Percentiles rank a stretch among this genome's conserved stretches.
phyloP scores from a whole-genome alignment of 2,329 filamentous ascomycete species.

The Cyclaneusma minus region DNA sequence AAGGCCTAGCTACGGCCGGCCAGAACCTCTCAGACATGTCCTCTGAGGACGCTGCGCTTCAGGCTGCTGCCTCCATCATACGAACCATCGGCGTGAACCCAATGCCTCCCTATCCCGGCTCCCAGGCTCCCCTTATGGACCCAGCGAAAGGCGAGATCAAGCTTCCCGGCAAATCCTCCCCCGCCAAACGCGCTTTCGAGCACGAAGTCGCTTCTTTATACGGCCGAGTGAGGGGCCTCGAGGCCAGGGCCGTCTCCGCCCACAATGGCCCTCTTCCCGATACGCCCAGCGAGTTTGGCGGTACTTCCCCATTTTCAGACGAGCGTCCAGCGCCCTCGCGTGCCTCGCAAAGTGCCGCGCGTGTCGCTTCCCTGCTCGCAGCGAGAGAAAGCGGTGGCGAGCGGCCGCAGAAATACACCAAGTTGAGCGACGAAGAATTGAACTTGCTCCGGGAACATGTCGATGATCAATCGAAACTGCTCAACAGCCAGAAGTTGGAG shows the following conservation, averaged over 20 bases:
- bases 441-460: slow-evolving; percentile 79
- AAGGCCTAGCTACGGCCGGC: too few species aligned
- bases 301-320: slow-evolving; percentile 49
- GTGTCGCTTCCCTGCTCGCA: slow-evolving; percentile 16
- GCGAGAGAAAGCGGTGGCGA: slow-evolving; percentile 12
- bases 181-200: slow-evolving; percentile 68
- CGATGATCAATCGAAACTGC: slow-evolving; percentile 83
- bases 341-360: slow-evolving; percentile 18
- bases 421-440: slow-evolving; percentile 66
- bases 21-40: too few species aligned
- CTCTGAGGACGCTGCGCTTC: slow-evolving; percentile 39
- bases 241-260: slow-evolving; percentile 54
- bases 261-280: slow-evolving; percentile 51
- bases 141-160: slow-evolving; percentile 28
- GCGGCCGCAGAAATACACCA: slow-evolving; percentile 15
- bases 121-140: too few species aligned
- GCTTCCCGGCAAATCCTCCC: slow-evolving; percentile 61
- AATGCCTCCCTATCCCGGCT: slow-evolving; percentile 10
- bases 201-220: slow-evolving; percentile 67
- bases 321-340: slow-evolving; percentile 24
- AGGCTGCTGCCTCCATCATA: slow-evolving; percentile 36
- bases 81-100: slow-evolving; percentile 32
- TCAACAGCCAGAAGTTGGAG: slow-evolving; percentile 74
- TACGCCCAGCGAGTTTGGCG: slow-evolving; percentile 62
- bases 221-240: slow-evolving; percentile 64